phyloP scores from a whole-genome alignment of 2,329 filamentous ascomycete species.

The Colletotrichum abscissum region DNA sequence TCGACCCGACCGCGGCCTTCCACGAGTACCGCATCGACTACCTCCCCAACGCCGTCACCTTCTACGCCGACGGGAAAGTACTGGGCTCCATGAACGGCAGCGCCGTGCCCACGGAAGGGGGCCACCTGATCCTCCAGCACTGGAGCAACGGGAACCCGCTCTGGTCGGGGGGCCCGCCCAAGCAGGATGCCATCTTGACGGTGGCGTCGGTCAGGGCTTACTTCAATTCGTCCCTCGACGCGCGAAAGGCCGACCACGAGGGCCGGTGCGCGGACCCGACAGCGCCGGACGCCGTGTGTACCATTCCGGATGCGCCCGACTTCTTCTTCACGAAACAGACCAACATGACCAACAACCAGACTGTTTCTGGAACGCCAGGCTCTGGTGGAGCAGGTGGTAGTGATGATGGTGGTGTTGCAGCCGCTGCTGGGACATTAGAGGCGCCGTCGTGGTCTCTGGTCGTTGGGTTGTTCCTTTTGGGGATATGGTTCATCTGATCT shows the following conservation, averaged over 20 bases:
- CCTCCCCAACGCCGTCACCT: slow-evolving; percentile 69
- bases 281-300: slow-evolving; percentile 55
- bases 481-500: slow-evolving; percentile 17
- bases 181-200: slow-evolving; percentile 68
- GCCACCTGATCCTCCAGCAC: slow-evolving; percentile 78
- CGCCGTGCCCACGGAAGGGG: slow-evolving; percentile 68
- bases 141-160: slow-evolving; percentile 80
- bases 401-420: background rate
- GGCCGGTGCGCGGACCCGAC: slow-evolving; percentile 51
- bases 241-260: slow-evolving; percentile 51
- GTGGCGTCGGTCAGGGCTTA: slow-evolving; percentile 81
- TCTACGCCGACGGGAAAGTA: slow-evolving; percentile 73
- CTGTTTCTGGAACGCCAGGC: slow-evolving; percentile 42
- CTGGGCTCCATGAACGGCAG: slow-evolving; percentile 67
- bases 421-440: background rate
- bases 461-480: background rate
- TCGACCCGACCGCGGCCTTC: slow-evolving; percentile 72
- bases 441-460: slow-evolving; percentile 10
- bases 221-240: slow-evolving; percentile 74
- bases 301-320: slow-evolving; percentile 59
- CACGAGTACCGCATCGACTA: slow-evolving; percentile 88
- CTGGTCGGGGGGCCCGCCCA: slow-evolving; percentile 80
- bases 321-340: slow-evolving; percentile 62
- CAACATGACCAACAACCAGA: slow-evolving; percentile 62
- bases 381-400: background rate